Conservation (phyloP, 23 red algal genomes). For the Pyropia yezoensis region DNA sequence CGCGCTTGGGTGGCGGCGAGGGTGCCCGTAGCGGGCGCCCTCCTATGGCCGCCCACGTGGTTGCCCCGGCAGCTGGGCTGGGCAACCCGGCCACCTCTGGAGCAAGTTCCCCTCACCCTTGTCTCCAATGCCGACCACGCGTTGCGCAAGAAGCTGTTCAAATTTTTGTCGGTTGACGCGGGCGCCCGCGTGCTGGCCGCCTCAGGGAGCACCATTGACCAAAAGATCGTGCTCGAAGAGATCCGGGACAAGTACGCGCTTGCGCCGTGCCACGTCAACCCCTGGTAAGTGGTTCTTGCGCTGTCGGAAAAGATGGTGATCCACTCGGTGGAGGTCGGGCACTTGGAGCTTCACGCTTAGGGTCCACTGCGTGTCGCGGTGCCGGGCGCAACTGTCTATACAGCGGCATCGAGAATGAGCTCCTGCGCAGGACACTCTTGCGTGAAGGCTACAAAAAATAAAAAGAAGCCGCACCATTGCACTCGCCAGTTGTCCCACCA, state of each 20-base stretch:
- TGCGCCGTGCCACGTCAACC: constrained; percentile 33
- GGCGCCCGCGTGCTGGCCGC: constrained; percentile 65
- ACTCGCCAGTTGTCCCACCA: too few species aligned
- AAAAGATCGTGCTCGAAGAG: constrained; percentile 47
- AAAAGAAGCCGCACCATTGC: too few species aligned
- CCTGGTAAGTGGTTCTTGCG: constrained; percentile 73
- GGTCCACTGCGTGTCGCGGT: constrained; percentile 36
- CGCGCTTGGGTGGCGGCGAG: too few species aligned
- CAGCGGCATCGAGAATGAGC: too few species aligned
- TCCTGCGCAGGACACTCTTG: too few species aligned
- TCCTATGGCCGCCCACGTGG: too few species aligned
- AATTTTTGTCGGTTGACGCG: constrained; percentile 71
- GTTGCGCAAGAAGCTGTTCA: constrained; percentile 23
- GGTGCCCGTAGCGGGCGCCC: too few species aligned
- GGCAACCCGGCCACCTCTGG: too few species aligned
- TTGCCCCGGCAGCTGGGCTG: too few species aligned
- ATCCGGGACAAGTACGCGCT: constrained; percentile 75
- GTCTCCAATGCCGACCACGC: too few species aligned
- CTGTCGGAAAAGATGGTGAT: constrained; percentile 79
- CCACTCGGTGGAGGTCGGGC: constrained; percentile 42
- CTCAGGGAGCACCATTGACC: constrained; percentile 34
- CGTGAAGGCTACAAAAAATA: too few species aligned
- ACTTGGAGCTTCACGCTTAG: constrained; percentile 76
- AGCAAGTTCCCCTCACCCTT: too few species aligned
- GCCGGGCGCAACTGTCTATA: constrained; percentile 43